Evolutionary conservation across 257 asterid genomes (phyloP).

Genomic region (Solanum gandarillasii): DNA sequence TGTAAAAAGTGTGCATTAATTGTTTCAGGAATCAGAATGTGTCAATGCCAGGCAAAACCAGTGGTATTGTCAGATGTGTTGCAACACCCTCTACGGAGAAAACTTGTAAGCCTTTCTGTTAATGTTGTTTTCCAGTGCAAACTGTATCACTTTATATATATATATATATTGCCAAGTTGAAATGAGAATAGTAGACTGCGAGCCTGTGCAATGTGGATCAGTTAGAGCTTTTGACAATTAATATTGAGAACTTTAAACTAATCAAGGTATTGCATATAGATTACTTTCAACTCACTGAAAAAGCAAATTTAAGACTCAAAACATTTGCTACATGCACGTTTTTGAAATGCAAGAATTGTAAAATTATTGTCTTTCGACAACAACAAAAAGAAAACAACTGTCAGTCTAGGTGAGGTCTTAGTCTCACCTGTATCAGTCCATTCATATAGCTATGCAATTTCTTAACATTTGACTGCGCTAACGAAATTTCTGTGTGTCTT

Average conservation of each 20-base stretch:
- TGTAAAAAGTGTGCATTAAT: not conserved
- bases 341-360: not conserved
- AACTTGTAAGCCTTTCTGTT: conserved; percentile 31
- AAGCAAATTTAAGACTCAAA: not conserved
- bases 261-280: not conserved
- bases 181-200: not conserved
- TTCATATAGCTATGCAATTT: not conserved
- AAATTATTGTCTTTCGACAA: not conserved
- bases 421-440: not conserved
- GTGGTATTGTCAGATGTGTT: conserved; percentile 46
- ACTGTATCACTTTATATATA: not conserved
- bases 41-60: conserved; percentile 28
- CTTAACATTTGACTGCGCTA: not conserved
- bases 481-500: conserved; percentile 14
- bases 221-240: not conserved
- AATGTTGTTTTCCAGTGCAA: not conserved
- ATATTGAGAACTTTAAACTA: not conserved
- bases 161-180: not conserved
- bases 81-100: conserved; percentile 48
- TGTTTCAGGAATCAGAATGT: conserved; percentile 40
- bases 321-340: not conserved
- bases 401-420: not conserved
- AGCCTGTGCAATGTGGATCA: not conserved
- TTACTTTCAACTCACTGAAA: not conserved
- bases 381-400: not conserved